Conservation (phyloP, 2,329 filamentous ascomycete species). For the Stagonosporopsis chrysanthemi region DNA sequence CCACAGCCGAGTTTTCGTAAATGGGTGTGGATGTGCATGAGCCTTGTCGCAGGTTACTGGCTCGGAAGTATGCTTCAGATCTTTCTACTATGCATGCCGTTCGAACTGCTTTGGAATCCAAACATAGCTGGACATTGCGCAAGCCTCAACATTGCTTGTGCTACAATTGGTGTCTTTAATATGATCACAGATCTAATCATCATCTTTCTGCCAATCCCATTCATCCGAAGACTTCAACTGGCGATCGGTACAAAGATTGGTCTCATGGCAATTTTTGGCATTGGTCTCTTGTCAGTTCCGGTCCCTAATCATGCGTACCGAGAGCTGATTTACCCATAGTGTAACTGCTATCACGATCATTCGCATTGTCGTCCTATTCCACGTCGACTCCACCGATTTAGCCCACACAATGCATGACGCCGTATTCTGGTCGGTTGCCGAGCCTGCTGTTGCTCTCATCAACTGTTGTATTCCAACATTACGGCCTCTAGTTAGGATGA, state of each 20-base stretch:
- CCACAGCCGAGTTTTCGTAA: background rate
- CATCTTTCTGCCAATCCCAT: constrained; percentile 19
- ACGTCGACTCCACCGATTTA: constrained; percentile 47
- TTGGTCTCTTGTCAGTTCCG: constrained; percentile 16
- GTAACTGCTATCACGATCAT: constrained; percentile 49
- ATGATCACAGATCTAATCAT: constrained; percentile 22
- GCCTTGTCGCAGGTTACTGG: constrained; percentile 12
- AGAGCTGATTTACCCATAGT: constrained; percentile 27
- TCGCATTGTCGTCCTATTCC: constrained; percentile 46
- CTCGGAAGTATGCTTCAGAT: constrained; percentile 20
- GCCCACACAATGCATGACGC: constrained; percentile 47
- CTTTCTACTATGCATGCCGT: constrained; percentile 49
- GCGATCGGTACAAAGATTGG: constrained; percentile 15
- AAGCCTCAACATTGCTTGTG: constrained; percentile 29
- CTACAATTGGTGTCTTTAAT: constrained; percentile 15
- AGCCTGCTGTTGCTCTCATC: constrained; percentile 52
- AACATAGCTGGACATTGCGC: constrained; percentile 44
- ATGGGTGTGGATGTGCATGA: constrained; percentile 11
- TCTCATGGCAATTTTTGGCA: constrained; percentile 12
- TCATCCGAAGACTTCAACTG: constrained; percentile 20
- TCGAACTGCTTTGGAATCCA: constrained; percentile 49
- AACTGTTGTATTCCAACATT: constrained; percentile 53
- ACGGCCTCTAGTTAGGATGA: constrained; percentile 46
- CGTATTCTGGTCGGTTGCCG: constrained; percentile 49
- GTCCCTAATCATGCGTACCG: background rate